Evolutionary conservation across 192 early-diverging fungal genomes (phyloP), one percentile per base, ranked within the genome.

Genomic region (Fimicolochytrium jonesii): DNA sequence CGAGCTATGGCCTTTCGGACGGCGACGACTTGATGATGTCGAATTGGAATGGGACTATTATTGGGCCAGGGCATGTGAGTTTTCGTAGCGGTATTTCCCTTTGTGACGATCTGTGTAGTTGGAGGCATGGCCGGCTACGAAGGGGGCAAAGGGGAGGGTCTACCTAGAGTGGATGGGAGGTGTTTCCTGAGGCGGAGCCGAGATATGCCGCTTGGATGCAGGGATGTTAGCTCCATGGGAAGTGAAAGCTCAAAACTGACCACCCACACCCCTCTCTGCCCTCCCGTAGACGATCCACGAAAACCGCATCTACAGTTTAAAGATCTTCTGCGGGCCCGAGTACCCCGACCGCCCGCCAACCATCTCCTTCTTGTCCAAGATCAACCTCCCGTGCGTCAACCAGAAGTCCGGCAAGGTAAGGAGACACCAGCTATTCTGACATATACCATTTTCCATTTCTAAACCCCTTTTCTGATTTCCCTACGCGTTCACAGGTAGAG

Each of bases 41-140:
- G 34, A 71, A 86, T 59, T 99, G 96, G 96, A 88, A 93, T 58
- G 96, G 89, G 7, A 95, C 94, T 43, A 97, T 97, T 61, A 85
- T 98, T 49, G 94, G 94, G 9, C 93, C 57, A 50, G 76, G 76
- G 37, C 80, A 89, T 72, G 90, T 91, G 77, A 70, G 77, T 60
- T n/a, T n/a, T n/a, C n/a, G n/a, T n/a, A n/a, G n/a, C n/a, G n/a
- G n/a, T n/a, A n/a, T n/a, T n/a, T n/a, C n/a, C n/a, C n/a, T n/a
- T n/a, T n/a, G n/a, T n/a, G n/a, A n/a, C n/a, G n/a, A n/a, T n/a
- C n/a, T n/a, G n/a, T n/a, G n/a, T n/a, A n/a, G n/a, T n/a, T n/a
- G n/a, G n/a, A n/a, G n/a, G n/a, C n/a, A n/a, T n/a, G n/a, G n/a
- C n/a, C n/a, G n/a, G n/a, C n/a, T n/a, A n/a, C n/a, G n/a, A n/a